Conservation (phyloP, 2,329 filamentous ascomycete species). For the Sphaerulina musiva region DNA sequence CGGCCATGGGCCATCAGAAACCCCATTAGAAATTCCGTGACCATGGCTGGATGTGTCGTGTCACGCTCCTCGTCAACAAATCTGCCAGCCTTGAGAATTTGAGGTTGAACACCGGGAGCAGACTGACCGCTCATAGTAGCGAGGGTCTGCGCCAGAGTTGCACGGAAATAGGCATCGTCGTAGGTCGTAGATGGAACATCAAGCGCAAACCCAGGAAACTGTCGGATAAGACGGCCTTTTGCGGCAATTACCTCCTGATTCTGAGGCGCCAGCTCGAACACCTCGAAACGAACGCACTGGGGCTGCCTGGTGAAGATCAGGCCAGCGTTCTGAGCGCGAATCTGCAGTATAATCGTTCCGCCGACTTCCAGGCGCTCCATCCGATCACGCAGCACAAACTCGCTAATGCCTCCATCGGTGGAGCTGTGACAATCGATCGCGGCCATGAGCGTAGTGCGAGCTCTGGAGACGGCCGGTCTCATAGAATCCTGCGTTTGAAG, state of each 20-base stretch:
- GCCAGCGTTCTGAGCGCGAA: constrained; percentile 24
- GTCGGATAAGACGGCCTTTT: constrained; percentile 50
- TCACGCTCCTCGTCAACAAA: constrained; percentile 52
- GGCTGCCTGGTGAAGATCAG: constrained; percentile 19
- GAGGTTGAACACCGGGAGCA: constrained; percentile 17
- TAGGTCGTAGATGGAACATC: constrained; percentile 19
- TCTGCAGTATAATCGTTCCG: constrained; percentile 6
- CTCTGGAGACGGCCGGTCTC: not conserved
- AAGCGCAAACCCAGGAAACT: constrained; percentile 54
- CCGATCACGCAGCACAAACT: not conserved
- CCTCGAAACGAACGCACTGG: constrained; percentile 47
- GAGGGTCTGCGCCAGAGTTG: constrained; percentile 16
- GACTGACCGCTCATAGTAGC: constrained; percentile 16
- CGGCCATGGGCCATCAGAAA: constrained; percentile 12
- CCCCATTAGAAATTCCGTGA: constrained; percentile 50
- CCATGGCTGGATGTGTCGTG: constrained; percentile 50
- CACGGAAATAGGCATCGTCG: constrained; percentile 29
- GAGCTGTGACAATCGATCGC: constrained; percentile 2
- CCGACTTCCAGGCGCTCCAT: constrained; percentile 1
- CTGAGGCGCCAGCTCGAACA: constrained; percentile 53
- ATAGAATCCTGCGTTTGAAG: not conserved
- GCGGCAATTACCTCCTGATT: constrained; percentile 49
- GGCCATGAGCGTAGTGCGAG: not conserved
- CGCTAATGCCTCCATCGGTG: not conserved
- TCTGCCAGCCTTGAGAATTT: constrained; percentile 45